These are phyloP conservation scores for Pyrenula aspistea DNA, from an alignment of 495 filamentous ascomycete genomes.

Conservation along the genomic window DNA sequence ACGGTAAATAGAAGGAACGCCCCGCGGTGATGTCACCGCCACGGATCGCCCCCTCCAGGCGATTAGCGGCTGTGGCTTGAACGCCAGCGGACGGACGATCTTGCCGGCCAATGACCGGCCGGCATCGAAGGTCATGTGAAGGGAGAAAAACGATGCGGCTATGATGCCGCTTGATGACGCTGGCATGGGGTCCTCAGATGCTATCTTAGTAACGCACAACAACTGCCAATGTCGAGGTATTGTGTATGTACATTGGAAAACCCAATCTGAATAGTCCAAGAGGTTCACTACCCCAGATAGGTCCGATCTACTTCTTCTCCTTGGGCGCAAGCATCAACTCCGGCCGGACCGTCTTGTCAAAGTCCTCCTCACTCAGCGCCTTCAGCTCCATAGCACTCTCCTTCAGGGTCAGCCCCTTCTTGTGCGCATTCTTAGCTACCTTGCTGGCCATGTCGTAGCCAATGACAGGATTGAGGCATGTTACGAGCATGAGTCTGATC, in stretches of 20 bases:
- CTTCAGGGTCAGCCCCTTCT: slow-evolving; percentile 91
- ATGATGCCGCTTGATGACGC: too few species aligned
- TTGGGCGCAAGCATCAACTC: slow-evolving; percentile 92
- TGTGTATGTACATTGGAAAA: too few species aligned
- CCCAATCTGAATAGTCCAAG: too few species aligned
- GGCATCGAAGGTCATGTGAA: background rate
- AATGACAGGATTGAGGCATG: slow-evolving; percentile 96
- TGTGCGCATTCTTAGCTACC: slow-evolving; percentile 98
- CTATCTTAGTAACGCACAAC: too few species aligned
- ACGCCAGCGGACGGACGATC: background rate
- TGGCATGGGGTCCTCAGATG: too few species aligned
- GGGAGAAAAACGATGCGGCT: background rate
- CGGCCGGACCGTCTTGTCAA: slow-evolving; percentile 81
- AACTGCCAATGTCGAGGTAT: too few species aligned
- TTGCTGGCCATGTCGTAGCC: slow-evolving; percentile 97
- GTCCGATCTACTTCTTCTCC: slow-evolving; percentile 41
- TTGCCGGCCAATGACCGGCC: background rate
- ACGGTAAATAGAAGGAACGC: background rate
- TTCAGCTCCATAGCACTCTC: slow-evolving; percentile 88
- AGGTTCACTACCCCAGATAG: too few species aligned
- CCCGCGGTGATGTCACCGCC: background rate
- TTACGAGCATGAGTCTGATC: slow-evolving; percentile 96
- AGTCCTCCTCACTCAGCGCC: slow-evolving; percentile 81
- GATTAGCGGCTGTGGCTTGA: background rate
- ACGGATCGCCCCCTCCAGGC: background rate